Evolutionary conservation across 306 rosid genomes (phyloP).

Genomic region (Albizia julibrissin): DNA sequence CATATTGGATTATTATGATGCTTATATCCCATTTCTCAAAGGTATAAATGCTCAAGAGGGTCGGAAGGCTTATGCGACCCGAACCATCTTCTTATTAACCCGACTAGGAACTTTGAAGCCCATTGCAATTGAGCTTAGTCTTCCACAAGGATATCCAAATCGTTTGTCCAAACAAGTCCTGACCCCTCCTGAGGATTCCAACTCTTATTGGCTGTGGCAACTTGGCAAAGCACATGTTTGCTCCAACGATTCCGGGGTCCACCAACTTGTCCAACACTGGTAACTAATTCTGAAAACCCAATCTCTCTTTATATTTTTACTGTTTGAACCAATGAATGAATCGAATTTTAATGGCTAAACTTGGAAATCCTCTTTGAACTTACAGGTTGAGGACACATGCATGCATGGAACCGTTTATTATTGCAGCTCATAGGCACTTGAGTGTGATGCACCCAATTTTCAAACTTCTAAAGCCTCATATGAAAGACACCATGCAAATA

Average conservation of each 20-base stretch:
- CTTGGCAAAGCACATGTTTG: neutral
- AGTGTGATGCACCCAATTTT: too few species aligned
- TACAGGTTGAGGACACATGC: conserved; percentile 49
- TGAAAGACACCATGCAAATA: conserved; percentile 41
- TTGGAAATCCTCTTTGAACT: too few species aligned
- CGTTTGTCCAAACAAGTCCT: conserved; percentile 34
- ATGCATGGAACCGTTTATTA: conserved; percentile 39
- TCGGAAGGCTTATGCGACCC: conserved; percentile 41
- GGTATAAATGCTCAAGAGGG: conserved; percentile 35
- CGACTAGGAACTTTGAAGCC: conserved; percentile 40
- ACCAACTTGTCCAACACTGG: conserved; percentile 49
- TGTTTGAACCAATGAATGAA: too few species aligned
- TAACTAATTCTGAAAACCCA: neutral
- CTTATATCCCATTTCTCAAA: conserved; percentile 36
- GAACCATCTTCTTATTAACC: conserved; percentile 35
- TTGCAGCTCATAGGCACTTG: too few species aligned
- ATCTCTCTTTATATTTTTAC: too few species aligned
- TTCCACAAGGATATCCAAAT: neutral
- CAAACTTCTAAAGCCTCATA: conserved; percentile 41
- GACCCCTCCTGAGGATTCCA: too few species aligned
- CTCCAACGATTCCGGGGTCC: conserved; percentile 42
- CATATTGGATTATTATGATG: conserved; percentile 43
- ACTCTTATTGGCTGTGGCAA: too few species aligned
- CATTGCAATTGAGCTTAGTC: conserved; percentile 40
- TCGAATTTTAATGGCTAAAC: too few species aligned